Percentiles rank a stretch among this genome's conserved stretches.
Conservation (phyloP, 306 rosid species). For the Corylus avellana region DNA sequence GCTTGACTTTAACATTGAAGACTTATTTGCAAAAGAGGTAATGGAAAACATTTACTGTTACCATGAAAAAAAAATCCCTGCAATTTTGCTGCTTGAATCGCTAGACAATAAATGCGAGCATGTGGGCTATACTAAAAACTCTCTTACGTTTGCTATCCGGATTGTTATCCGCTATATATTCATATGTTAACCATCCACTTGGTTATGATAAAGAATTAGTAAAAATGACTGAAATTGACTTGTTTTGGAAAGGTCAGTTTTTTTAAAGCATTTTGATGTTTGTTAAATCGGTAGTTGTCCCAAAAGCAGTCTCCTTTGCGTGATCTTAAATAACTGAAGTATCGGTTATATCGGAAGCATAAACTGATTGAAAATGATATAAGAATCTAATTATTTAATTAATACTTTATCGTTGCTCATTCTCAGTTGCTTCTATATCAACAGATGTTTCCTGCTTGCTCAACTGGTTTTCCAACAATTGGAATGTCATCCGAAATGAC, state of each 20-base stretch:
- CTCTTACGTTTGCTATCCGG: no score
- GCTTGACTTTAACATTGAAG: slow-evolving; percentile 83
- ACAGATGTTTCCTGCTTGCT: slow-evolving; percentile 67
- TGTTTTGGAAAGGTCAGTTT: neutral
- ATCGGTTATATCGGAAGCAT: no score
- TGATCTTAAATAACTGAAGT: no score
- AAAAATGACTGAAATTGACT: slow-evolving; percentile 1
- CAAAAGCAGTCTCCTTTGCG: no score
- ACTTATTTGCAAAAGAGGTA: slow-evolving; percentile 85
- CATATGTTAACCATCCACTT: neutral
- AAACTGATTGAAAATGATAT: no score
- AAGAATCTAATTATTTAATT: no score
- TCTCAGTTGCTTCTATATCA: neutral
- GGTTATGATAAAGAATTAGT: neutral
- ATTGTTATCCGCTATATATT: no score
- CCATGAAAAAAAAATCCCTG: no score
- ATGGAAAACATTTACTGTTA: slow-evolving; percentile 1
- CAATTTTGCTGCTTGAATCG: no score
- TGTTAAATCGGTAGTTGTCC: neutral
- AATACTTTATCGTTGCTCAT: neutral
- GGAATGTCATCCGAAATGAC: slow-evolving; percentile 59
- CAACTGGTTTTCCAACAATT: slow-evolving; percentile 46
- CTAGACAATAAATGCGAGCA: no score
- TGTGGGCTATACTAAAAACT: no score
- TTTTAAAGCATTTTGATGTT: neutral